Evolutionary conservation across 129 eudicot genomes (phyloP), one percentile per base, ranked within the genome.

Genomic region (Pulicaria dysenterica): DNA sequence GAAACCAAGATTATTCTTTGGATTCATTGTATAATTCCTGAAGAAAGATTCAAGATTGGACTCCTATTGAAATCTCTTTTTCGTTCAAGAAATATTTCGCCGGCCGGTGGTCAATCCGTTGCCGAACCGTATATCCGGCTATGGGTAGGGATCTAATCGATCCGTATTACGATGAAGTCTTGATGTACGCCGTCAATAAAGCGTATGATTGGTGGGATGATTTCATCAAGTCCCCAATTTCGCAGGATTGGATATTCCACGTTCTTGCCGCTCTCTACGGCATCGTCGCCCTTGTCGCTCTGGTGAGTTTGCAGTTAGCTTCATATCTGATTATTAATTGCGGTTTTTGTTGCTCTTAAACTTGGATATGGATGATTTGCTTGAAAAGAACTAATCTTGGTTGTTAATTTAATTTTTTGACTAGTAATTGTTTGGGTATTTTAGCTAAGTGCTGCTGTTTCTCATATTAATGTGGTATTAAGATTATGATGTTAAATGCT

Each of bases 191-290:
- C 49, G 63, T 89, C 0, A 82, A 81, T n/a, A 87, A 75, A 5
- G 79, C 85, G 3, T 70, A 78, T 43, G 82, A 64, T 50, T 92
- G 95, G 98, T 92, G 98, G 98, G 83, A 83, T 43, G 70, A 80
- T 3, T 58, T 92, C 3, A 87, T 85, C 13, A 31, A 81, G 14
- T 86, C 98, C 0, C 59, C 48, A 31, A 5, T 71, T 60, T 86
- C 88, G 86, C 96, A 87, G 77, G 88, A 89, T 71, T 86, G 88
- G 40, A 80, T 83, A 7, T 92, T 80, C 68, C 85, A 79, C 77
- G 51, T 78, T 40, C 95, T 92, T 37, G 83, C 92, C 2, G 78
- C 81, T 44, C 81, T 92, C 4, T 92, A 85, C 74, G 96, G 95
- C 15, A 61, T 89, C 82, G 95, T 92, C 11, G 60, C 98, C 49